These are phyloP conservation scores for Fusarium piperis DNA, from an alignment of 2,329 filamentous ascomycete genomes.

Conservation along the genomic window DNA sequence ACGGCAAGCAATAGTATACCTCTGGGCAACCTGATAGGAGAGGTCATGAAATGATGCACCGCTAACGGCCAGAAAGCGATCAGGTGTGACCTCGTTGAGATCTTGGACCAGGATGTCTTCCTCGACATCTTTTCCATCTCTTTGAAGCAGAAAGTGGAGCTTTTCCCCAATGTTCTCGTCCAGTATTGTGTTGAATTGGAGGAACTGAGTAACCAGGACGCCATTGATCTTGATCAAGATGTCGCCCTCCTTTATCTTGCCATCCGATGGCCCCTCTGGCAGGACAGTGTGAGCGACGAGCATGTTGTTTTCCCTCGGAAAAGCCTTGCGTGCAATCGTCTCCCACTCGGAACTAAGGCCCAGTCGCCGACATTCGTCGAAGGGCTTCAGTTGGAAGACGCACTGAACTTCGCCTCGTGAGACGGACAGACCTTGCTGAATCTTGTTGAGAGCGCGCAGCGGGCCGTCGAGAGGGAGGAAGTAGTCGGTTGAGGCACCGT, in stretches of 20 bases:
- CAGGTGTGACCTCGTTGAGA: slow-evolving; percentile 91
- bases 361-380: slow-evolving; percentile 92
- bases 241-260: slow-evolving; percentile 85
- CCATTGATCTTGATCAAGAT: slow-evolving; percentile 95
- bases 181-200: slow-evolving; percentile 87
- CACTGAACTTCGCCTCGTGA: slow-evolving; percentile 93
- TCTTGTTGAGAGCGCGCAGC: slow-evolving; percentile 83
- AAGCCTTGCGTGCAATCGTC: slow-evolving; percentile 79
- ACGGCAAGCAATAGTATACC: slow-evolving; percentile 90
- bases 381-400: slow-evolving; percentile 95
- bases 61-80: slow-evolving; percentile 92
- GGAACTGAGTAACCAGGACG: slow-evolving; percentile 91
- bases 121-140: slow-evolving; percentile 87
- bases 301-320: slow-evolving; percentile 95
- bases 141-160: slow-evolving; percentile 83
- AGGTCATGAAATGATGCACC: slow-evolving; percentile 94
- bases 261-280: slow-evolving; percentile 85
- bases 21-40: slow-evolving; percentile 93
- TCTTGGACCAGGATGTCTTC: slow-evolving; percentile 87
- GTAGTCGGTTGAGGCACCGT: slow-evolving; percentile 97
- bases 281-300: slow-evolving; percentile 94
- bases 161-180: slow-evolving; percentile 82
- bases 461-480: slow-evolving; percentile 94
- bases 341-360: slow-evolving; percentile 88
- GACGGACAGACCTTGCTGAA: slow-evolving; percentile 79